Percentiles rank a stretch among this genome's conserved stretches.
These are phyloP conservation scores for Chytridium lagenaria DNA, from an alignment of 371 early-diverging fungal species.

Conservation along the genomic window DNA sequence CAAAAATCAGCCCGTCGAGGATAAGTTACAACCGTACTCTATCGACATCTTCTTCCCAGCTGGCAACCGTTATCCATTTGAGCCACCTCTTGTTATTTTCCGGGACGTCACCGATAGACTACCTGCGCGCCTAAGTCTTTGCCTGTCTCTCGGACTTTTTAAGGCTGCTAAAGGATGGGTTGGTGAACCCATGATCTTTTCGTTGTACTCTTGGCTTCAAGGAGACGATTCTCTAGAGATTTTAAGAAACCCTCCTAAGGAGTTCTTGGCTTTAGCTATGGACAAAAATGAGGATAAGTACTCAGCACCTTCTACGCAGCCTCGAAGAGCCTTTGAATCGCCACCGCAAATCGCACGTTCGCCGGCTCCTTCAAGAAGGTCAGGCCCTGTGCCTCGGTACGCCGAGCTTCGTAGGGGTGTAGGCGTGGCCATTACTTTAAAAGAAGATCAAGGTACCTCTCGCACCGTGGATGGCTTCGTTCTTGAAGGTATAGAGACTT, in stretches of 20 bases:
- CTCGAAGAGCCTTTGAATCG: not conserved
- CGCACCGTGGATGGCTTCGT: constrained; percentile 39
- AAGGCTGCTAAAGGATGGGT: constrained; percentile 20
- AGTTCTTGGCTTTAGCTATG: constrained; percentile 12
- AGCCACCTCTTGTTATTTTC: constrained; percentile 37
- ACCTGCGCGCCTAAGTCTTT: constrained; percentile 7
- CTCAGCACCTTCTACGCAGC: not conserved
- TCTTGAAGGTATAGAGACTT: constrained; percentile 29
- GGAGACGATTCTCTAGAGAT: constrained; percentile 22
- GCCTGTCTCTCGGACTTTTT: constrained; percentile 26
- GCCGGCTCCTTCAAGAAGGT: not conserved
- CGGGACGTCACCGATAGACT: constrained; percentile 29
- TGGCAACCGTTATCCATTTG: constrained; percentile 35
- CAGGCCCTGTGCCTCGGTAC: constrained; percentile 29
- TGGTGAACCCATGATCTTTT: constrained; percentile 36
- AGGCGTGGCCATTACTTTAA: constrained; percentile 42
- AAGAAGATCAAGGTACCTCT: constrained; percentile 46
- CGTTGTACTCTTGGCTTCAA: constrained; percentile 32
- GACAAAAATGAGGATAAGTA: constrained; percentile 4
- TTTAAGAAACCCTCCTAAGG: constrained; percentile 26
- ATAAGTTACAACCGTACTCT: constrained; percentile 9
- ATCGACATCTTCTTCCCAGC: constrained; percentile 38
- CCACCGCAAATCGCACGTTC: not conserved
- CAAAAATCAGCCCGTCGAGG: not conserved
- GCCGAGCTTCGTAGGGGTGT: constrained; percentile 24